These are phyloP conservation scores for Trichoderma polysporum DNA, from an alignment of 2,329 filamentous ascomycete species.

Conservation along the genomic window DNA sequence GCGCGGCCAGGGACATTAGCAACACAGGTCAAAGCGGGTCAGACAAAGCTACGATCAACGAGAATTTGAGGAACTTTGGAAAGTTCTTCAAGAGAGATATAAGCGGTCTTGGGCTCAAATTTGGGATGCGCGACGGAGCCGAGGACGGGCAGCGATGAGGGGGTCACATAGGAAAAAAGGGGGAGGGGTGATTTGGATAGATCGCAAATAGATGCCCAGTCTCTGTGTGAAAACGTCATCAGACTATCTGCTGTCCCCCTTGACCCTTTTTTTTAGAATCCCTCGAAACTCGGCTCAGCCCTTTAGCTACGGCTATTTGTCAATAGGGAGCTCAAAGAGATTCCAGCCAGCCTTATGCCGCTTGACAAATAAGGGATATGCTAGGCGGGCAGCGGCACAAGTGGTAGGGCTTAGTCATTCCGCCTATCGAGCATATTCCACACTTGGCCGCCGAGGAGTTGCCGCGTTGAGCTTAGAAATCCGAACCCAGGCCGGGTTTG, in stretches of 20 bases:
- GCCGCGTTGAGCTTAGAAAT: conserved; percentile 12
- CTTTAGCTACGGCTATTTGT: background rate
- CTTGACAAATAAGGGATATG: background rate
- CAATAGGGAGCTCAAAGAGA: background rate
- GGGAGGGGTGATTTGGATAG: conserved; percentile 1
- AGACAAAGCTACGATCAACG: conserved; percentile 74
- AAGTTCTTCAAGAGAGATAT: conserved; percentile 94
- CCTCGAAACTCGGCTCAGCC: background rate
- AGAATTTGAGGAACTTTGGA: conserved; percentile 92
- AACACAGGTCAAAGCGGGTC: conserved; percentile 43
- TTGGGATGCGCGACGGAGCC: conserved; percentile 58
- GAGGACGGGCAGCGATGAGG: conserved; percentile 28
- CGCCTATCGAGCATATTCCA: background rate
- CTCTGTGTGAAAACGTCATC: background rate
- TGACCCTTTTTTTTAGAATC: background rate
- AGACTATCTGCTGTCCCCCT: background rate
- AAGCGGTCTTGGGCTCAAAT: conserved; percentile 70
- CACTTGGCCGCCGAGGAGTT: background rate
- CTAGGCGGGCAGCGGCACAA: background rate
- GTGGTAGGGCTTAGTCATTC: background rate
- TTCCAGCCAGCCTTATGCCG: background rate
- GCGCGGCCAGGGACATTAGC: conserved; percentile 81
- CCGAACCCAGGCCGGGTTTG: background rate
- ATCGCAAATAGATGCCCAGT: background rate
- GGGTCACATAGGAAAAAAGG: background rate